phyloP scores from a whole-genome alignment of 176 grass and related monocot species.

The Oryza nivara region DNA sequence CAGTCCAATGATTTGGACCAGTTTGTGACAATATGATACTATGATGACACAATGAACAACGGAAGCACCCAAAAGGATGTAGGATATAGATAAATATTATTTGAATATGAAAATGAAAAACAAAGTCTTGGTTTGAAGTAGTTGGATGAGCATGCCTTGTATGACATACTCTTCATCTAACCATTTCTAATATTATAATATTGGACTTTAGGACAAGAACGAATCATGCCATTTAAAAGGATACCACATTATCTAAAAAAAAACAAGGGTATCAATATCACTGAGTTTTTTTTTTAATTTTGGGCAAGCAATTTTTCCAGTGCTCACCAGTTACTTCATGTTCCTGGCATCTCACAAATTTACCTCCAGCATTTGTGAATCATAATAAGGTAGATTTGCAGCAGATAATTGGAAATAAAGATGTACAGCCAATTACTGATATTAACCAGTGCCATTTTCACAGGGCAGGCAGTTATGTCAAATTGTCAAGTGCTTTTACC shows the following conservation, averaged over 20 bases:
- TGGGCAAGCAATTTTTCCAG: background rate
- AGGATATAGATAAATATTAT: background rate
- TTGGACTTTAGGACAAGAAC: background rate
- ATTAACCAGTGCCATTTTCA: background rate
- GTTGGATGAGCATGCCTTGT: slow-evolving; percentile 14
- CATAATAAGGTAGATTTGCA: background rate
- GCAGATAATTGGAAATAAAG: background rate
- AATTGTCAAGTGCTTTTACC: background rate
- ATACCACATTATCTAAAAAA: background rate
- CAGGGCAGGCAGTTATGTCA: background rate
- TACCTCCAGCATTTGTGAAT: background rate
- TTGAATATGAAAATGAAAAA: background rate
- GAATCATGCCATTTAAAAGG: background rate
- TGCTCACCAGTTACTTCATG: background rate
- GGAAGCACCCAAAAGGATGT: background rate
- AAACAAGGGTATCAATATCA: background rate
- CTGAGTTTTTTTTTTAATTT: background rate
- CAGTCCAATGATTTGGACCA: background rate
- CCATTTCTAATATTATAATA: background rate
- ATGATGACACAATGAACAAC: background rate
- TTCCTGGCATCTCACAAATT: background rate
- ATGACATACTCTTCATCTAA: slow-evolving; percentile 9
- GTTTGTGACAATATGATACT: background rate
- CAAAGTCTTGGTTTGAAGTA: background rate
- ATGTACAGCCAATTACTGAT: background rate